Conservation (phyloP, 257 asterid genomes). For the Solanum verrucosum region DNA sequence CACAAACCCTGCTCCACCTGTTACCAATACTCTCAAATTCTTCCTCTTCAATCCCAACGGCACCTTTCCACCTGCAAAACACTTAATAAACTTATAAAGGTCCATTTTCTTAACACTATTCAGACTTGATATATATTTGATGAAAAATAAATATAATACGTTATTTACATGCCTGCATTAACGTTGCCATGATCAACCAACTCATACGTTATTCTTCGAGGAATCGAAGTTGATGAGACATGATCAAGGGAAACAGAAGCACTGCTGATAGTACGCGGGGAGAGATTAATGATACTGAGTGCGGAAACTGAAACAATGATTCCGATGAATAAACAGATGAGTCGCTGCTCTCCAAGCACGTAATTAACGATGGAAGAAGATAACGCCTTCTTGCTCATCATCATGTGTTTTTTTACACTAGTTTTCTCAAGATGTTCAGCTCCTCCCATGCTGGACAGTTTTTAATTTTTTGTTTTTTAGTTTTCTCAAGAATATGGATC, state of each 20-base stretch:
- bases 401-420: not conserved
- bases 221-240: not conserved
- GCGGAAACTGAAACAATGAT: constrained; percentile 26
- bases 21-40: constrained; percentile 56
- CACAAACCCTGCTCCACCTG: constrained; percentile 94
- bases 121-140: too few species aligned
- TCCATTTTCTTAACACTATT: not conserved
- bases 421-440: constrained; percentile 16
- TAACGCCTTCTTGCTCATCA: not conserved
- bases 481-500: not conserved
- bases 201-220: constrained; percentile 4
- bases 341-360: constrained; percentile 42
- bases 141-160: too few species aligned
- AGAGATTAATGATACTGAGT: constrained; percentile 12
- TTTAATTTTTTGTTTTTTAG: not conserved
- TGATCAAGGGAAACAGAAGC: not conserved
- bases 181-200: not conserved
- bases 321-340: constrained; percentile 44
- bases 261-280: not conserved
- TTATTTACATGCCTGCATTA: constrained; percentile 3
- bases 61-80: constrained; percentile 51
- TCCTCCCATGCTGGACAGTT: constrained; percentile 13
- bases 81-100: not conserved
- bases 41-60: constrained; percentile 63
- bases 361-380: constrained; percentile 7